phyloP scores from a whole-genome alignment of 192 early-diverging fungal species.

The Coemansia sp. region DNA sequence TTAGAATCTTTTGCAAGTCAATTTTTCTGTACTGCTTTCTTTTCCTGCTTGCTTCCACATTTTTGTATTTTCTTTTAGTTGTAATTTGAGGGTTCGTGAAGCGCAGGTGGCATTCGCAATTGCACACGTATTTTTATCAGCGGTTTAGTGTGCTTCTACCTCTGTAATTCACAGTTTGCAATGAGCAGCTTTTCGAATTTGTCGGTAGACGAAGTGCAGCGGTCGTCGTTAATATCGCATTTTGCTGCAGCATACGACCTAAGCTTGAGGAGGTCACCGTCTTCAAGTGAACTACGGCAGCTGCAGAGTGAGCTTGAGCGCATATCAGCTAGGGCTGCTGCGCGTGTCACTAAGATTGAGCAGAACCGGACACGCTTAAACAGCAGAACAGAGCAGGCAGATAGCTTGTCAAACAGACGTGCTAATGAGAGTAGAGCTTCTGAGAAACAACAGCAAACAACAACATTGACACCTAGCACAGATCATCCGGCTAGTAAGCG shows the following conservation, averaged over 20 bases:
- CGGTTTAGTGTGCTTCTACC: no score
- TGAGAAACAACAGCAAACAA: not conserved
- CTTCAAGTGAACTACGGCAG: slow-evolving; percentile 29
- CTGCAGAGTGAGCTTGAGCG: slow-evolving; percentile 40
- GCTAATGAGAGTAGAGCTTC: not conserved
- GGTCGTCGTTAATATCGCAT: slow-evolving; percentile 26
- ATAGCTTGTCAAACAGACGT: not conserved
- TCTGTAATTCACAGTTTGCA: not conserved
- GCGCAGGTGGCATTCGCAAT: no score
- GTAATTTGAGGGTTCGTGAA: no score
- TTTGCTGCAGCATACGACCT: slow-evolving; percentile 19
- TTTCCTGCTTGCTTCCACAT: not conserved
- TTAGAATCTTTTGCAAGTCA: not conserved
- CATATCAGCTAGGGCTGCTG: slow-evolving; percentile 23
- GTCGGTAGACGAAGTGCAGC: slow-evolving; percentile 29
- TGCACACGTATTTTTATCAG: not conserved
- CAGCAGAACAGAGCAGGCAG: not conserved
- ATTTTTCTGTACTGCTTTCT: slow-evolving; percentile 7
- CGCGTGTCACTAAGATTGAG: slow-evolving; percentile 25
- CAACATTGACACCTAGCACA: slow-evolving; percentile 5
- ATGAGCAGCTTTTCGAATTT: slow-evolving; percentile 26
- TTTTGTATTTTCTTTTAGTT: no score
- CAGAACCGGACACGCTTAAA: slow-evolving; percentile 7
- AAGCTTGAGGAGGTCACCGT: slow-evolving; percentile 14
- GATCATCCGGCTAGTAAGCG: slow-evolving; percentile 35